Evolutionary conservation across 2,329 filamentous ascomycete species (phyloP).

Genomic region (Calonectria pteridis): DNA sequence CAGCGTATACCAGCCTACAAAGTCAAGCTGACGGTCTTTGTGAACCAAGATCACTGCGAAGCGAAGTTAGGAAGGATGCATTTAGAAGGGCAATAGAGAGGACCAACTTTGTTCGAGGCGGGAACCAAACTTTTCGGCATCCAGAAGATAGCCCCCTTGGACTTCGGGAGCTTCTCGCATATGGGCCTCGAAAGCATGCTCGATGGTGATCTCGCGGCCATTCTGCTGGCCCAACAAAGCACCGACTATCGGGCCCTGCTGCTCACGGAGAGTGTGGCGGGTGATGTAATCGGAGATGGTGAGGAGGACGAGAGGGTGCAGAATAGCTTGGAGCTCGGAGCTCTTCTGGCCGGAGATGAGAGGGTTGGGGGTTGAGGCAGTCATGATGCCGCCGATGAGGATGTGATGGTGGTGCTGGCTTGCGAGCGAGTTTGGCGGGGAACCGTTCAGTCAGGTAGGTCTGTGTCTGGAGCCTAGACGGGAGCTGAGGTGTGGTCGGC

Average conservation of each 20-base stretch:
- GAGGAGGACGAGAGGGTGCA: slow-evolving; percentile 95
- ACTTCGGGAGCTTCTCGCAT: slow-evolving; percentile 57
- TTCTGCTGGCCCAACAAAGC: slow-evolving; percentile 93
- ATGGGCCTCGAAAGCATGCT: slow-evolving; percentile 91
- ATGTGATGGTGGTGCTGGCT: neutral
- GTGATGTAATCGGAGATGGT: slow-evolving; percentile 98
- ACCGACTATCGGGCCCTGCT: slow-evolving; percentile 83
- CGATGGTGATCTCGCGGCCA: slow-evolving; percentile 90
- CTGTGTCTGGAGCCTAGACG: neutral
- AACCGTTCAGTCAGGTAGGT: neutral
- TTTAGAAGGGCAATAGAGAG: neutral
- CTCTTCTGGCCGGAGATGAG: slow-evolving; percentile 76
- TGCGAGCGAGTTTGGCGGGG: neutral
- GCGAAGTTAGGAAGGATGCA: slow-evolving; percentile 6
- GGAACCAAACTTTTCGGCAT: slow-evolving; percentile 78
- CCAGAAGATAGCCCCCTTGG: slow-evolving; percentile 72
- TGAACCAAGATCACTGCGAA: slow-evolving; percentile 87
- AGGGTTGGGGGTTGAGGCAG: slow-evolving; percentile 61
- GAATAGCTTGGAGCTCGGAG: slow-evolving; percentile 82
- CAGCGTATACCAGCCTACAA: slow-evolving; percentile 94
- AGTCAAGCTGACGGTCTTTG: slow-evolving; percentile 82
- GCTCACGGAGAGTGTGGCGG: slow-evolving; percentile 83
- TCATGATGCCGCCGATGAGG: slow-evolving; percentile 56
- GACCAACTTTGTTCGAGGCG: slow-evolving; percentile 86
- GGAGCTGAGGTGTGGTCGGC: neutral